Base-by-base conservation (phyloP, 768 basidiomycete species). In the Collybiopsis luxurians region DNA sequence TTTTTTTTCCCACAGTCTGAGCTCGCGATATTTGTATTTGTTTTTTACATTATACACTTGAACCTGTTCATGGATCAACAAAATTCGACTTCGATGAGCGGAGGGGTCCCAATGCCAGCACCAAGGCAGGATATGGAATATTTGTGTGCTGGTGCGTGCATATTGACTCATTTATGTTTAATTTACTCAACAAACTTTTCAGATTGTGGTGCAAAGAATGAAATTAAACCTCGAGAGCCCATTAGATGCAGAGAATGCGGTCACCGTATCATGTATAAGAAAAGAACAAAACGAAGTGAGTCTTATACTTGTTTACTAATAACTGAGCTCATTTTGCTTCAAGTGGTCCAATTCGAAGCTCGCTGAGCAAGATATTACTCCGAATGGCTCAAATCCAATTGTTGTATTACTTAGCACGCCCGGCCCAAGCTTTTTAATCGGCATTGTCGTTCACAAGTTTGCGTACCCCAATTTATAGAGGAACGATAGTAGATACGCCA, bases 191-290 rank as follows among this genome's bases (percentile, higher is more conserved):
- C 51, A 21, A 28, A 38, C 38, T 44, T 12, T 47, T 36, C 66
- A 93, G 95, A 97, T 68, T 98, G 95, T 69, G 91, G 92, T 59
- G 89, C 88, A 1, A 90, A 90, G 74, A 97, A 95, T 70, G 88
- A 91, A 67, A 94, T 98, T 69, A 89, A 86, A 71, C 79, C 91
- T 7, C 79, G 92, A 58, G 96, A 98, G 69, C 92, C 93, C 42
- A 95, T 98, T 61, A 88, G 96, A 56, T 98, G 96, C 74, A 82
- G 90, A 63, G 94, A 98, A 68, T 98, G 96, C 66, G 96, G 96
- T 2, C 96, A 98, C 72, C 86, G 96, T 52, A 96, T 98, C 69
- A 95, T 98, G 92, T 98, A 97, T 75, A 98, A 98, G 75, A 97
- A 95, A 72, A 78, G 96, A 65, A 96, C 95, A 23, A 91, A 83